Evolutionary conservation across 208 protist genomes (phyloP).

Genomic region (Acanthamoeba quina): DNA sequence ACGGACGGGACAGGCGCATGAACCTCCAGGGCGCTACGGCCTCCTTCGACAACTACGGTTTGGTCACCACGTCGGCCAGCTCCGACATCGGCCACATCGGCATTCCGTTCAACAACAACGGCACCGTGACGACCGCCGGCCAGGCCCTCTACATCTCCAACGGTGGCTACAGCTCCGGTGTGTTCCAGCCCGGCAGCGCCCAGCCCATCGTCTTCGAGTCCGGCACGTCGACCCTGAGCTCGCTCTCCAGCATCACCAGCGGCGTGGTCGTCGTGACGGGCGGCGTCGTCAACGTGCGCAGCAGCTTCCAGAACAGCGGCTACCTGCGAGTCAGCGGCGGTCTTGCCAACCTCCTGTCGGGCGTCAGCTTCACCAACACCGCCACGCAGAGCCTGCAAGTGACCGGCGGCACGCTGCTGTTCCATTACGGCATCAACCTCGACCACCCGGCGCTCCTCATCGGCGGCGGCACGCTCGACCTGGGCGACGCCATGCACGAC

Average conservation of each 20-base stretch:
- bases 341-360: slow-evolving; percentile 13
- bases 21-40: not conserved
- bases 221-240: slow-evolving; percentile 13
- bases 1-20: not conserved
- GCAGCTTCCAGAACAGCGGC: slow-evolving; percentile 6
- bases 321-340: not conserved
- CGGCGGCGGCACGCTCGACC: slow-evolving; percentile 32
- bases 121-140: slow-evolving; percentile 28
- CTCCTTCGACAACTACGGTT: slow-evolving; percentile 64
- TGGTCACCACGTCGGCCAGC: not conserved
- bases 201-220: slow-evolving; percentile 33
- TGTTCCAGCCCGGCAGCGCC: slow-evolving; percentile 5
- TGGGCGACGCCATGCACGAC: slow-evolving; percentile 46
- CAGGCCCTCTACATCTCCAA: not conserved
- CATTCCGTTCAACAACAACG: slow-evolving; percentile 73
- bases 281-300: slow-evolving; percentile 44
- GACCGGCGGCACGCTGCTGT: not conserved
- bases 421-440: slow-evolving; percentile 48
- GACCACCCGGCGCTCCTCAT: slow-evolving; percentile 10
- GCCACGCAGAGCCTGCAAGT: not conserved
- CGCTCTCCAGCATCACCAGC: not conserved
- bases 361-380: slow-evolving; percentile 39
- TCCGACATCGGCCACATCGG: not conserved
- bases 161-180: slow-evolving; percentile 69
- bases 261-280: not conserved